Conservation (phyloP, 1,139 yeast species). For the Magnusiomyces magnusii region DNA sequence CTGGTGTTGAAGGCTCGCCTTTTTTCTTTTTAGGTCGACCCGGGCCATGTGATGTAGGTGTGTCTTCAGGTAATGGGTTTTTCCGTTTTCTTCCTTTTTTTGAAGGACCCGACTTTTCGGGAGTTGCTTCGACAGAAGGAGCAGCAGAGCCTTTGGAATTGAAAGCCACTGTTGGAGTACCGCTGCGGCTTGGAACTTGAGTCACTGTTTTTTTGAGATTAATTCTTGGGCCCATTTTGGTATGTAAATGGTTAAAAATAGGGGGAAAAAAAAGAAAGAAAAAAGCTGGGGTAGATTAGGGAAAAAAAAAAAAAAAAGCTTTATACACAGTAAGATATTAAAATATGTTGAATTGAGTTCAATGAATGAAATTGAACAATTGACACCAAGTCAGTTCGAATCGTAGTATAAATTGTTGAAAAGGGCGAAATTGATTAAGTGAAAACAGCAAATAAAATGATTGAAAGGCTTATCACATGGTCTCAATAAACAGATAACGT, state of each 20-base stretch:
- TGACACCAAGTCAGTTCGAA: neutral
- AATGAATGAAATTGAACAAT: neutral
- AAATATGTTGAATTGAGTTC: neutral
- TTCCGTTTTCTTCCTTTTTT: slow-evolving; percentile 17
- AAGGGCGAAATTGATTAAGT: neutral
- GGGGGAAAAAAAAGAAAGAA: neutral
- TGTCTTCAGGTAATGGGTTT: slow-evolving; percentile 10
- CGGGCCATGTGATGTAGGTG: slow-evolving; percentile 10
- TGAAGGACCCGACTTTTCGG: neutral
- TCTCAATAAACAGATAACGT: neutral
- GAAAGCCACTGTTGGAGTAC: neutral
- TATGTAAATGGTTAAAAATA: neutral
- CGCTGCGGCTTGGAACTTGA: neutral
- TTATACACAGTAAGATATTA: neutral
- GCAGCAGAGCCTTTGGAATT: neutral
- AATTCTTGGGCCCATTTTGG: neutral
- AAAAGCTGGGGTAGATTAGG: neutral
- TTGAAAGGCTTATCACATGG: neutral
- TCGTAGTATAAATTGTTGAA: neutral
- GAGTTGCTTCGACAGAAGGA: neutral
- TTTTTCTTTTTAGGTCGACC: slow-evolving; percentile 14
- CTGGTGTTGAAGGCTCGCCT: slow-evolving; percentile 4
- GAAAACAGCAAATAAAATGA: neutral
- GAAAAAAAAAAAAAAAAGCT: neutral
- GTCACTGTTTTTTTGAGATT: neutral